phyloP scores from a whole-genome alignment of 306 rosid species.

The Vigna mungo region DNA sequence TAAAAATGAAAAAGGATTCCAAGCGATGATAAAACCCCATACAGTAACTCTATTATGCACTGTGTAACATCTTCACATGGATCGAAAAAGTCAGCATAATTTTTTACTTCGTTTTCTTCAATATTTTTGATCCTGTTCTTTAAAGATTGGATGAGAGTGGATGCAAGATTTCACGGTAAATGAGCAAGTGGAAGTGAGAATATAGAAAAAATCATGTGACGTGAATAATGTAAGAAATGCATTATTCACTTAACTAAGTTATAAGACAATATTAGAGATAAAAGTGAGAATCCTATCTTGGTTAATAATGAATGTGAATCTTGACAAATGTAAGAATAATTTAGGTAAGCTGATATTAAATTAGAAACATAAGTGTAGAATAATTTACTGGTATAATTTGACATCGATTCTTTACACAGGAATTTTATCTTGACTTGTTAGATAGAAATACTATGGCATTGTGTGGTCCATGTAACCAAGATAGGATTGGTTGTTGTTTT shows the following conservation, averaged over 20 bases:
- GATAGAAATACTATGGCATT: not conserved
- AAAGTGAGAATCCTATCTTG: not conserved
- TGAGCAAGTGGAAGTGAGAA: not conserved
- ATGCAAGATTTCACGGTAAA: slow-evolving; percentile 11
- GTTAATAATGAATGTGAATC: not conserved
- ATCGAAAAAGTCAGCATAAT: not conserved
- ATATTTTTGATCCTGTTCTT: not conserved
- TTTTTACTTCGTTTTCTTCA: not conserved
- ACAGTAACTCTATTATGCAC: too few relatives aligned
- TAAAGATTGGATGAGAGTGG: slow-evolving; percentile 3
- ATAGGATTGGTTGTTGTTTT: not conserved
- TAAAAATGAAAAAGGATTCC: not conserved
- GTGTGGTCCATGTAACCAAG: not conserved
- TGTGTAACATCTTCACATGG: too few relatives aligned
- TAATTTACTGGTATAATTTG: slow-evolving; percentile 6
- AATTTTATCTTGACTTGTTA: slow-evolving; percentile 7
- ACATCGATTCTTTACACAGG: slow-evolving; percentile 11
- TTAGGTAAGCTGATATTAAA: not conserved
- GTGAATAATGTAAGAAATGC: too few relatives aligned
- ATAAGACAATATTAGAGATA: not conserved
- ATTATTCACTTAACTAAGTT: too few relatives aligned
- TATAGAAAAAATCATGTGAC: too few relatives aligned
- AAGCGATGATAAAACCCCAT: too few relatives aligned
- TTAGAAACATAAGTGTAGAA: not conserved
- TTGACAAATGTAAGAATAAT: slow-evolving; percentile 2